Evolutionary conservation across 352 stramenopile species (phyloP).

Genomic region (Pythium apleroticum): DNA sequence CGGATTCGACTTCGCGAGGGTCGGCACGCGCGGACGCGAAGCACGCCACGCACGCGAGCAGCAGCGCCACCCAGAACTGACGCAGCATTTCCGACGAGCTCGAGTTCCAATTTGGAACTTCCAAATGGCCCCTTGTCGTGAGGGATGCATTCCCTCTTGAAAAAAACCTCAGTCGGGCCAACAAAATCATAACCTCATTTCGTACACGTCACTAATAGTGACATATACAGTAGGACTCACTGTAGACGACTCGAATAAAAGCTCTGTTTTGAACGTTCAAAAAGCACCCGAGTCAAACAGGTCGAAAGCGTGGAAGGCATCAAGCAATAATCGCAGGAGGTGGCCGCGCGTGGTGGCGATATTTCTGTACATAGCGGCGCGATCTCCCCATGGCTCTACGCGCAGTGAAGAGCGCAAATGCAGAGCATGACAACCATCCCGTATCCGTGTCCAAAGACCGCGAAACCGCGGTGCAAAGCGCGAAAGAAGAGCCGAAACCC

Average conservation of each 20-base stretch:
- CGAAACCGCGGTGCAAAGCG: neutral
- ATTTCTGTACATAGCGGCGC: neutral
- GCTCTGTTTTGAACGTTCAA: constrained; percentile 30
- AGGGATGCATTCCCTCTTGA: neutral
- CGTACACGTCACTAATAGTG: neutral
- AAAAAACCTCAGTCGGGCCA: constrained; percentile 8
- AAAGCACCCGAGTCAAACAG: neutral
- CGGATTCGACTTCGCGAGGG: constrained; percentile 59
- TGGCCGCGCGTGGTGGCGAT: neutral
- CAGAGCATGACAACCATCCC: constrained; percentile 4
- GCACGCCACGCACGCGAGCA: constrained; percentile 31
- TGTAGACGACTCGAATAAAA: constrained; percentile 12
- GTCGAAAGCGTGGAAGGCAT: neutral
- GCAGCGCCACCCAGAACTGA: constrained; percentile 31
- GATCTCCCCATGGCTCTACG: constrained; percentile 19
- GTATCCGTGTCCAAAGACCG: neutral
- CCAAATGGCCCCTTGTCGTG: neutral
- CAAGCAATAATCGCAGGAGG: neutral
- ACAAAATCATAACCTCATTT: constrained; percentile 2
- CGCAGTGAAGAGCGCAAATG: constrained; percentile 8
- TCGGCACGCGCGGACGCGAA: constrained; percentile 31
- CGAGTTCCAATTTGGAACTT: neutral
- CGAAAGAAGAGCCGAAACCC: neutral
- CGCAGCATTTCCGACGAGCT: constrained; percentile 24
- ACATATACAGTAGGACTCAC: constrained; percentile 15